Base-by-base conservation (phyloP, 441 rosid genomes). In the Gossypium schwendimanii region DNA sequence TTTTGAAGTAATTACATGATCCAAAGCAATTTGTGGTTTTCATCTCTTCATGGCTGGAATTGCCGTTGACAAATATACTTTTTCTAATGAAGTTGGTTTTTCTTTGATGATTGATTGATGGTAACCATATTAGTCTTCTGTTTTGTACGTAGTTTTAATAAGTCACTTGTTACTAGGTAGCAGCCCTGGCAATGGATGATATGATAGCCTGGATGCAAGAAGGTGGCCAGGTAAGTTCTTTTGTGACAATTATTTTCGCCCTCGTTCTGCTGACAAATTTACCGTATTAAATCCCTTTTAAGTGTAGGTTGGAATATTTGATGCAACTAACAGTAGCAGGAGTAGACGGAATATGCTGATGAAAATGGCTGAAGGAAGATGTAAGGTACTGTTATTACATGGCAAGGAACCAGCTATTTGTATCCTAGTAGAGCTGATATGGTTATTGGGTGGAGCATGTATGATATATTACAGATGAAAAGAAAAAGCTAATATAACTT, bases 131-230 rank as follows among this genome's bases (percentile, higher is more conserved):
- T 84, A 84, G 89, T 87, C 62, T 81, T 87, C 81, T 86, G 84
- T 83, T 84, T 88, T 88, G 81, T 70, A 83, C 87, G 83, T 90
- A 88, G 93, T 89, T 86, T 89, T 87, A 88, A 91, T 88, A 63
- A 85, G 84, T 94, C 85, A 78, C 85, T 17, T 93, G 92, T 96
- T 80, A 83, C 89, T 90, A 96, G 99, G 98, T 96, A 86, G 98
- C 99, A 72, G 97, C 99, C 76, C 80, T 96, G 85, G 98, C 99
- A 72, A 93, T 96, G 99, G 98, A 96, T 77, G 99, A 96, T 85
- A 91, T 96, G 99, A 93, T 82, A 84, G 86, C 97, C 64, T 96
- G 98, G 99, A 96, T 96, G 99, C 96, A 89, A 80, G 99, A 93
- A 81, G 99, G 98, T 74, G 99, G 99, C 76, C 99, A 96, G 89